phyloP scores from a whole-genome alignment of 768 basidiomycete genomes.

The Lentinula boryana region DNA sequence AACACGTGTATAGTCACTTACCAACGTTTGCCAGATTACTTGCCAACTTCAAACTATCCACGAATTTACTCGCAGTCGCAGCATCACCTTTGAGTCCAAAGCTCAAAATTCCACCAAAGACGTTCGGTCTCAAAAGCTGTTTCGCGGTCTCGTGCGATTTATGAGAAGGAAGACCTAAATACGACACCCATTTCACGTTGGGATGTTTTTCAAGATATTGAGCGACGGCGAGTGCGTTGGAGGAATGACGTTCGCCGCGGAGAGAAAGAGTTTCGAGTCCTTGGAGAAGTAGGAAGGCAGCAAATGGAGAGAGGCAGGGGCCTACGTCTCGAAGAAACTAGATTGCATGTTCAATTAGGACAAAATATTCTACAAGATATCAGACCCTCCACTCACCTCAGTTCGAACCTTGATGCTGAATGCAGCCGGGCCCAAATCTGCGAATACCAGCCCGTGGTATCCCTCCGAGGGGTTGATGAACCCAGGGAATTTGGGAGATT shows the following conservation, averaged over 20 bases:
- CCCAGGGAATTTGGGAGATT: slow-evolving; percentile 45
- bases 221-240: slow-evolving; percentile 52
- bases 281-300: slow-evolving; percentile 48
- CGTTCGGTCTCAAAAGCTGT: slow-evolving; percentile 18
- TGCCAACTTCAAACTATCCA: slow-evolving; percentile 31
- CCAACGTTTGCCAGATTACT: slow-evolving; percentile 30
- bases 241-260: slow-evolving; percentile 50
- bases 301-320: slow-evolving; percentile 46
- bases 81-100: slow-evolving; percentile 32
- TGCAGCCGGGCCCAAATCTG: slow-evolving; percentile 45
- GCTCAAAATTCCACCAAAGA: slow-evolving; percentile 30
- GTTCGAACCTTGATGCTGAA: slow-evolving; percentile 48
- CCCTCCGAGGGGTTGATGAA: slow-evolving; percentile 52
- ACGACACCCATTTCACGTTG: slow-evolving; percentile 31
- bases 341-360: not conserved
- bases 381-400: slow-evolving; percentile 7
- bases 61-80: slow-evolving; percentile 21
- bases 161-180: slow-evolving; percentile 30
- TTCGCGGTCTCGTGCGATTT: slow-evolving; percentile 27
- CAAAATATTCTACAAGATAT: not conserved
- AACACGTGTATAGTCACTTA: not conserved
- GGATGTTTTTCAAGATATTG: slow-evolving; percentile 27
- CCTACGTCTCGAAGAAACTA: slow-evolving; percentile 49
- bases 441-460: slow-evolving; percentile 49
- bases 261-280: slow-evolving; percentile 60